phyloP scores from a whole-genome alignment of 306 rosid species.

The Prunus salicina region DNA sequence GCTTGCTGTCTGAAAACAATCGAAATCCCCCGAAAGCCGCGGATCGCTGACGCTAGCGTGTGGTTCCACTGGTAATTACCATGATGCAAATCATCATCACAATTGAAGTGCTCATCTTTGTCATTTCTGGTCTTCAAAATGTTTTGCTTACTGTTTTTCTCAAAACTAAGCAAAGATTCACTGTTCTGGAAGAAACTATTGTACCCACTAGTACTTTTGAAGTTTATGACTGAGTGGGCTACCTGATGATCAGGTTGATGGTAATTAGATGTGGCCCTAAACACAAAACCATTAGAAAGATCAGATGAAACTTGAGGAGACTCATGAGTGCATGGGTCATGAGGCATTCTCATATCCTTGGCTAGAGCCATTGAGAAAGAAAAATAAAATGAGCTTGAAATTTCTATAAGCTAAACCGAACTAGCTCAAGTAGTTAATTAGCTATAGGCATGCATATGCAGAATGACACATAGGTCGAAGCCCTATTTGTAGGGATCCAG shows the following conservation, averaged over 20 bases:
- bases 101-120: slow-evolving; percentile 30
- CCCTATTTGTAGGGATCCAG: slow-evolving; percentile 46
- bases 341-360: slow-evolving; percentile 34
- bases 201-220: slow-evolving; percentile 40
- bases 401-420: neutral
- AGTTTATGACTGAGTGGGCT: slow-evolving; percentile 56
- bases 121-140: neutral
- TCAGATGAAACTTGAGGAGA: slow-evolving; percentile 20
- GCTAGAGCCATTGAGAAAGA: slow-evolving; percentile 44
- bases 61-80: slow-evolving; percentile 38
- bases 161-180: slow-evolving; percentile 71
- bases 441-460: slow-evolving; percentile 16
- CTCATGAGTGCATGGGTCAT: slow-evolving; percentile 23
- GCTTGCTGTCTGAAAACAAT: slow-evolving; percentile 49
- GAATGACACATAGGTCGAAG: slow-evolving; percentile 18
- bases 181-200: slow-evolving; percentile 14
- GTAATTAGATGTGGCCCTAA: slow-evolving; percentile 22
- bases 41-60: neutral
- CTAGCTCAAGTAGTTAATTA: slow-evolving; percentile 11
- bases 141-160: slow-evolving; percentile 24
- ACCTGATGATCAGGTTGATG: slow-evolving; percentile 13
- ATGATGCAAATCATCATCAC: slow-evolving; percentile 28
- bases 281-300: slow-evolving; percentile 24
- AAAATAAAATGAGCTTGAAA: neutral
- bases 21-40: slow-evolving; percentile 37